These are phyloP conservation scores for Colletotrichum lupini DNA, from an alignment of 2,329 filamentous ascomycete species.

Conservation along the genomic window DNA sequence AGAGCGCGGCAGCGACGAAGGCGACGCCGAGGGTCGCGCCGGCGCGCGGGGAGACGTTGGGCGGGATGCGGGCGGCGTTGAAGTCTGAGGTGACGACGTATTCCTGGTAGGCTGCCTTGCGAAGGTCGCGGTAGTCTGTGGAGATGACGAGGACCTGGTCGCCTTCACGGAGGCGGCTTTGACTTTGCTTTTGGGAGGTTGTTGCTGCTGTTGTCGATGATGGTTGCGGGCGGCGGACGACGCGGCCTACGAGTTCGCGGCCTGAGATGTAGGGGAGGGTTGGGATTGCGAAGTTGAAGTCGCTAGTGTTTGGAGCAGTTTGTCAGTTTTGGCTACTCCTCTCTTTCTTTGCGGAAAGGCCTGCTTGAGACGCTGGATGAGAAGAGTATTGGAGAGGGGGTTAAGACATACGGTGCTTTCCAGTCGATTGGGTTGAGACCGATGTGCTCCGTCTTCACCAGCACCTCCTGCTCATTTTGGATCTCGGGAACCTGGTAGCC, in stretches of 20 bases:
- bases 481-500: constrained; percentile 57
- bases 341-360: no score
- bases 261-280: constrained; percentile 76
- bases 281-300: constrained; percentile 78
- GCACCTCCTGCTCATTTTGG: constrained; percentile 59
- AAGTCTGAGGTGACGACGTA: constrained; percentile 73
- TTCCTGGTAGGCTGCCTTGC: constrained; percentile 79
- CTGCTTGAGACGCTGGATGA: background rate
- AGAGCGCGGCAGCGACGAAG: constrained; percentile 75
- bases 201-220: background rate
- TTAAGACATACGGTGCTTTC: constrained; percentile 72
- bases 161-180: constrained; percentile 59
- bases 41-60: constrained; percentile 60
- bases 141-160: constrained; percentile 74
- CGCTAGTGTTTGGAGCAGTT: constrained; percentile 52
- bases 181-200: constrained; percentile 21
- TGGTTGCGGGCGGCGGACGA: constrained; percentile 52
- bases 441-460: constrained; percentile 73
- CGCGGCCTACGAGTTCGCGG: constrained; percentile 74
- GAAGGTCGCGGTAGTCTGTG: constrained; percentile 78
- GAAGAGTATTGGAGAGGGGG: background rate
- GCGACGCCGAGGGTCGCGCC: constrained; percentile 76
- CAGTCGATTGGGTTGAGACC: constrained; percentile 83
- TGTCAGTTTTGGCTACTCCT: background rate
- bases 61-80: constrained; percentile 73